These are phyloP conservation scores for Fabrea salina DNA, from an alignment of 169 alveolate genomes.

Conservation along the genomic window DNA sequence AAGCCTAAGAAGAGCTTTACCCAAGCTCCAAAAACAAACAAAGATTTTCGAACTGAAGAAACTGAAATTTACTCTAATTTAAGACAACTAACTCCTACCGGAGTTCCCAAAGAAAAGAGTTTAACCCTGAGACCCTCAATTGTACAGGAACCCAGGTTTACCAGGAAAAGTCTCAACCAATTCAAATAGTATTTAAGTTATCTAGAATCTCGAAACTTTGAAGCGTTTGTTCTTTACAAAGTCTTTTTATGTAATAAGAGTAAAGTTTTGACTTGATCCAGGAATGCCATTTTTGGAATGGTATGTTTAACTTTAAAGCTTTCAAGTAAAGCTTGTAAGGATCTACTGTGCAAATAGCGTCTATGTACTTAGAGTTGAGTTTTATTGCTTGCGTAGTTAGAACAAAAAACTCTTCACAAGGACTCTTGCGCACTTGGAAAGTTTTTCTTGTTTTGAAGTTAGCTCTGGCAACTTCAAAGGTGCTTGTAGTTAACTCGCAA, in stretches of 20 bases:
- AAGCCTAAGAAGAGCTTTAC: too few species aligned
- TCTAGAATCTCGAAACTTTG: too few species aligned
- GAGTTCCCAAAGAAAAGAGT: too few species aligned
- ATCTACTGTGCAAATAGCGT: not conserved
- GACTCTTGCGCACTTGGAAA: not conserved
- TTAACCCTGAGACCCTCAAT: too few species aligned
- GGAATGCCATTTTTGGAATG: constrained; percentile 21
- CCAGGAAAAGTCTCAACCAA: too few species aligned
- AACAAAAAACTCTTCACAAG: not conserved
- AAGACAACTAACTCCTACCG: too few species aligned
- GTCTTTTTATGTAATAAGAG: not conserved
- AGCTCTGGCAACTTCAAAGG: not conserved
- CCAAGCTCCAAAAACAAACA: too few species aligned
- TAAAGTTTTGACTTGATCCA: not conserved
- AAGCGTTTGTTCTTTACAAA: not conserved
- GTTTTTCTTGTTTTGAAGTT: not conserved
- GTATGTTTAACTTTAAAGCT: not conserved
- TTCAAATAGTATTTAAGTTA: too few species aligned
- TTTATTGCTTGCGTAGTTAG: constrained; percentile 16
- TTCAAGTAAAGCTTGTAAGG: not conserved
- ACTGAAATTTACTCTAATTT: too few species aligned
- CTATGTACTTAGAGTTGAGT: not conserved
- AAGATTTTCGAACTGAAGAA: too few species aligned
- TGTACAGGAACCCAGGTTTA: too few species aligned
- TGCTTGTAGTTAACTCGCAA: not conserved